These are phyloP conservation scores for Cryptococcus deneoformans DNA, from an alignment of 1,284 basidiomycete species.

Conservation along the genomic window DNA sequence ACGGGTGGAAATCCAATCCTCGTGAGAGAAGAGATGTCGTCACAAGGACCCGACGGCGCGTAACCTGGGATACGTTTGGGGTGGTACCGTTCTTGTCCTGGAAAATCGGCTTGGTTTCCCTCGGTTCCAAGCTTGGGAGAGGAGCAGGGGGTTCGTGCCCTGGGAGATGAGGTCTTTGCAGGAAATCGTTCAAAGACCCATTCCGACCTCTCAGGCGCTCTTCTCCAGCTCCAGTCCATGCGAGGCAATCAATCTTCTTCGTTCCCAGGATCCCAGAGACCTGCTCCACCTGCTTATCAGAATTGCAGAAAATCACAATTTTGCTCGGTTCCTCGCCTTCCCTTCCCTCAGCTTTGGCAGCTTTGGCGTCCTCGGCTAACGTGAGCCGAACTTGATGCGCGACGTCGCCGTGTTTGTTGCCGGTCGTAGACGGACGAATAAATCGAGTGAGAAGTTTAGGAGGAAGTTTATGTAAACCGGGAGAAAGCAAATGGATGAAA, in stretches of 20 bases:
- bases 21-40: constrained; percentile 89
- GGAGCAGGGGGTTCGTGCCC: not conserved
- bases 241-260: constrained; percentile 64
- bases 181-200: constrained; percentile 64
- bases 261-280: constrained; percentile 59
- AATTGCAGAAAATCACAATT: constrained; percentile 78
- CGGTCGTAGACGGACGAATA: constrained; percentile 64
- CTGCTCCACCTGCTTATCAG: constrained; percentile 62
- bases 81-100: constrained; percentile 37
- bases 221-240: constrained; percentile 59
- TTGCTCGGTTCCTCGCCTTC: constrained; percentile 47
- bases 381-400: constrained; percentile 67
- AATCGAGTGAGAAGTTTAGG: constrained; percentile 66
- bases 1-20: constrained; percentile 78
- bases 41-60: constrained; percentile 60
- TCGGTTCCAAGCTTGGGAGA: not conserved
- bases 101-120: constrained; percentile 21
- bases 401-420: constrained; percentile 73
- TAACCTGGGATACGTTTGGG: not conserved
- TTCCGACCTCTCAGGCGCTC: constrained; percentile 65
- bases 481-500: constrained; percentile 65
- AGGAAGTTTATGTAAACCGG: constrained; percentile 73
- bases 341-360: constrained; percentile 21
- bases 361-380: constrained; percentile 66
- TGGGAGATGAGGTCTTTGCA: constrained; percentile 9